These are phyloP conservation scores for Suhomyces anneliseae DNA, from an alignment of 1,139 yeast genomes.

Conservation along the genomic window DNA sequence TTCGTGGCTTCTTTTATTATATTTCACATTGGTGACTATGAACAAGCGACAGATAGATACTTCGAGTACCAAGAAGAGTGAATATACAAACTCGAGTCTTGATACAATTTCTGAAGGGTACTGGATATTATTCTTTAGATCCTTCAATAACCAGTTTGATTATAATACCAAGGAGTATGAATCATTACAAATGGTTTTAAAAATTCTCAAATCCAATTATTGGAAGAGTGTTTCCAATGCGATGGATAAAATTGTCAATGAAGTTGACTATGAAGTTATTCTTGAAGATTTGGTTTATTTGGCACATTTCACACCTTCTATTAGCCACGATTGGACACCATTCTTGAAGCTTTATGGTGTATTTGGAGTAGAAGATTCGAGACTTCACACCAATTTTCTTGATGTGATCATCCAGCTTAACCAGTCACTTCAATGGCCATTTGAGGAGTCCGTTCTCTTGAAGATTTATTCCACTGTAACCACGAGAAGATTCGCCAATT, in stretches of 20 bases:
- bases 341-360: conserved; percentile 24
- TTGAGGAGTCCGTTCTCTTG: conserved; percentile 36
- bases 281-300: conserved; percentile 19
- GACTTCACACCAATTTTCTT: conserved; percentile 27
- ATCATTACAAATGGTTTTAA: conserved; percentile 17
- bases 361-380: conserved; percentile 16
- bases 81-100: background rate
- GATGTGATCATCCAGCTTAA: conserved; percentile 31
- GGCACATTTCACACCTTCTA: conserved; percentile 15
- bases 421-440: conserved; percentile 34
- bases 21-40: conserved; percentile 16
- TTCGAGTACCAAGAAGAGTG: background rate
- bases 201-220: conserved; percentile 18
- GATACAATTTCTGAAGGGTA: conserved; percentile 4
- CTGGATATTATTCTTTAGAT: conserved; percentile 13
- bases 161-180: conserved; percentile 9
- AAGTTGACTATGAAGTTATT: conserved; percentile 13
- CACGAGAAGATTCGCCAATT: conserved; percentile 37
- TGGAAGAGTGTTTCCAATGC: conserved; percentile 21
- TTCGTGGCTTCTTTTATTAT: conserved; percentile 27
- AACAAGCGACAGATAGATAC: background rate
- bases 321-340: conserved; percentile 25
- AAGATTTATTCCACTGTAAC: conserved; percentile 34
- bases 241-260: conserved; percentile 16
- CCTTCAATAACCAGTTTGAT: background rate